Evolutionary conservation across 345 rosid genomes (phyloP), one percentile per base, ranked within the genome.

Genomic region (Eucalyptus tenuipes): DNA sequence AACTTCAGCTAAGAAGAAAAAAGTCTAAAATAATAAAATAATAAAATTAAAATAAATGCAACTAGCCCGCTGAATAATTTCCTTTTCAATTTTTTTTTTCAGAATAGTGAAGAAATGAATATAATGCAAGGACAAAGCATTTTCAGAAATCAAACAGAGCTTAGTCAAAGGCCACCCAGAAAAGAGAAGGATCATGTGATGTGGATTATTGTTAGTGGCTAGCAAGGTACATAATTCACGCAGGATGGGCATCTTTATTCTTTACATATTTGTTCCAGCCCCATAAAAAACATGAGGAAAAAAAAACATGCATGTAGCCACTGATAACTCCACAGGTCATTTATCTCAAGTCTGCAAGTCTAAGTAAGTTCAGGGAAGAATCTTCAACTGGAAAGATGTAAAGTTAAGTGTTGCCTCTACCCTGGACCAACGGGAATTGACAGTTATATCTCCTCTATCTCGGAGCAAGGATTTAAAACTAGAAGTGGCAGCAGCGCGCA

Each of bases 351-450:
- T 37, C 82, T 18, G 45, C 82, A 75, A 37, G 27, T 71, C 45
- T 37, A 24, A 71, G 14, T 37, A 5, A 75, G 82, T 75, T 75
- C 27, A 22, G 82, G 44, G 47, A 75, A 75, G 82, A 75, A 75
- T 85, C 52, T 85, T 85, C 57, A 85, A 85, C 86, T n/a, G 57
- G 25, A 66, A 45, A 61, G 79, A 87, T 24, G 79, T 27, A 49
- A 45, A 49, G 87, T 84, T 25, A 49, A 49, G 45, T 25, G 88
- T 24, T 44, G 25, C 50, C 88, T 82, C 49, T 91, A 98, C 99
- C 98, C 95, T 95, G 84, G 97, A 95, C 99, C 99, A 98, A 75
- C 96, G 97, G 89, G 96, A 95, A 92, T 91, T 91, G 64, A 92
- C 87, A 87, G 93, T 93, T 87, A 98, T 88, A 91, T 95, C 97